Evolutionary conservation across 1,284 basidiomycete species (phyloP).

Genomic region (Polyporus tsugae): DNA sequence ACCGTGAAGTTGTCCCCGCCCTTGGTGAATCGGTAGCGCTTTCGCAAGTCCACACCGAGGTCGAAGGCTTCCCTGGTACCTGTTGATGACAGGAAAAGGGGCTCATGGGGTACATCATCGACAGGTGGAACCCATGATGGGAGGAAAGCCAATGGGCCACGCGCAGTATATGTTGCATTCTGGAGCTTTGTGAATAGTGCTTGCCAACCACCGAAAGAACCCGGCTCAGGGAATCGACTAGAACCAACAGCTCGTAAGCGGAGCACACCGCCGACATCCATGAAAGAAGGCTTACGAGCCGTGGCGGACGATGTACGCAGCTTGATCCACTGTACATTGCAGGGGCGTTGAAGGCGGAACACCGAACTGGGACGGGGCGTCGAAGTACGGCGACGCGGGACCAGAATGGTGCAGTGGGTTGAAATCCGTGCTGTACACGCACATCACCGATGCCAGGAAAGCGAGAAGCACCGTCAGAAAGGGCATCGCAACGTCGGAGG

Average conservation of each 20-base stretch:
- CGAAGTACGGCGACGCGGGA: conserved; percentile 51
- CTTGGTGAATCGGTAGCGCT: conserved; percentile 49
- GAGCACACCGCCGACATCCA: neutral
- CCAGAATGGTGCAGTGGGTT: conserved; percentile 53
- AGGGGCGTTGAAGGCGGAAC: conserved; percentile 43
- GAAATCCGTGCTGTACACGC: conserved; percentile 35
- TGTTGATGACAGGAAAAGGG: conserved; percentile 48
- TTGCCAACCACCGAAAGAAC: conserved; percentile 50
- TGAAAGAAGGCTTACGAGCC: conserved; percentile 44
- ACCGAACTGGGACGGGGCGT: conserved; percentile 48
- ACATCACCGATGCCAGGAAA: conserved; percentile 3
- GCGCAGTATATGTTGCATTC: conserved; percentile 49
- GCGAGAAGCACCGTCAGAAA: conserved; percentile 9
- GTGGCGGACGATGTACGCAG: conserved; percentile 53
- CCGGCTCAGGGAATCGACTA: conserved; percentile 52
- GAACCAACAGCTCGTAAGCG: neutral
- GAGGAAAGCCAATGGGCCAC: conserved; percentile 50
- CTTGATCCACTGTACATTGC: conserved; percentile 52
- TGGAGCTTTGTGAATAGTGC: conserved; percentile 49
- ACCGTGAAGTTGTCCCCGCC: conserved; percentile 52
- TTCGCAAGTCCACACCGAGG: conserved; percentile 49
- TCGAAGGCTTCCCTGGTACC: conserved; percentile 50
- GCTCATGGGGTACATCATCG: conserved; percentile 49
- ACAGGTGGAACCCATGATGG: conserved; percentile 51
- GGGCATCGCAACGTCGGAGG: neutral